Evolutionary conservation across 73 alveolate species (phyloP).

Genomic region (Paraurostyla sp.): DNA sequence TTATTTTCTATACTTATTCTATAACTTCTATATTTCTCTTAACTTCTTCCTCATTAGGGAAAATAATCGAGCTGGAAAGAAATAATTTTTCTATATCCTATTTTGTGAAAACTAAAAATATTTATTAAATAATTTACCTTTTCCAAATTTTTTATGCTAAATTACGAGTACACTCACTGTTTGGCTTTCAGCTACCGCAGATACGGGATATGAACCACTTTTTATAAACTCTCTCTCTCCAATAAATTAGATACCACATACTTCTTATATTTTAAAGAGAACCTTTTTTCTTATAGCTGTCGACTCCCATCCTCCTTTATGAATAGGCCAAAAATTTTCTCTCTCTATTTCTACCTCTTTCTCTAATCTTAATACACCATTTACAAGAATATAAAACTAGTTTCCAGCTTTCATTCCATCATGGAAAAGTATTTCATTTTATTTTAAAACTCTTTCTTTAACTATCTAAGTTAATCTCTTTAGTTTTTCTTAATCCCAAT

Average conservation of each 20-base stretch:
- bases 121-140: neutral
- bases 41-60: slow-evolving; percentile 66
- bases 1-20: slow-evolving; percentile 56
- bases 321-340: slow-evolving; percentile 73
- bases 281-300: slow-evolving; percentile 33
- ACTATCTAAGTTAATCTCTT: neutral
- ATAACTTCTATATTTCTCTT: slow-evolving; percentile 50
- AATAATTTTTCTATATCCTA: slow-evolving; percentile 30
- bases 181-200: slow-evolving; percentile 51
- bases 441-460: slow-evolving; percentile 14
- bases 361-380: slow-evolving; percentile 60
- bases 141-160: neutral
- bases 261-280: slow-evolving; percentile 35
- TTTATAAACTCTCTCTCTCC: slow-evolving; percentile 62
- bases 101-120: neutral
- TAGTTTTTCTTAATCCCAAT: slow-evolving; percentile 47
- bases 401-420: slow-evolving; percentile 43
- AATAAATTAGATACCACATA: slow-evolving; percentile 11
- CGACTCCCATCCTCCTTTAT: slow-evolving; percentile 53
- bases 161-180: slow-evolving; percentile 23
- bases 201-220: neutral
- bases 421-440: slow-evolving; percentile 41
- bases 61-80: neutral
- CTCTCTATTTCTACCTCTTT: slow-evolving; percentile 53
- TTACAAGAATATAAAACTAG: slow-evolving; percentile 39